Evolutionary conservation across 1,139 yeast species (phyloP).

Genomic region (Kodamaea fungicola): DNA sequence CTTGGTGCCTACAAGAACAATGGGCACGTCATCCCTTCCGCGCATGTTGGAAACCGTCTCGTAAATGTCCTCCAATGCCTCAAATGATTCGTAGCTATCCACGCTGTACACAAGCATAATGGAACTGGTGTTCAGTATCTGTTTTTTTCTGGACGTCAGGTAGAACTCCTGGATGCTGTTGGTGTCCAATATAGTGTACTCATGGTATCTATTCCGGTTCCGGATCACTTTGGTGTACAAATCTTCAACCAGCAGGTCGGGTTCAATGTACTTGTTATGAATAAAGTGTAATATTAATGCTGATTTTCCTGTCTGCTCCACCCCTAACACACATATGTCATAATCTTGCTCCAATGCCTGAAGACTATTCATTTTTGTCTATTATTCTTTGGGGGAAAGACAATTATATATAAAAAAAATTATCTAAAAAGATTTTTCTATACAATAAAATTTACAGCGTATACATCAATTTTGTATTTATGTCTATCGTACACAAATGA

Average conservation of each 20-base stretch:
- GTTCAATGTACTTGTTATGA: constrained; percentile 19
- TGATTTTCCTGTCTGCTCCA: constrained; percentile 28
- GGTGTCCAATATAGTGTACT: constrained; percentile 29
- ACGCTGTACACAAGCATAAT: constrained; percentile 33
- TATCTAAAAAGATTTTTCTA: not conserved
- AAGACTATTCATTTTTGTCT: constrained; percentile 8
- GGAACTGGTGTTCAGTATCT: constrained; percentile 28
- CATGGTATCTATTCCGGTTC: constrained; percentile 16
- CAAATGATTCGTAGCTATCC: constrained; percentile 24
- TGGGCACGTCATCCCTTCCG: constrained; percentile 14
- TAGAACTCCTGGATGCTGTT: constrained; percentile 22
- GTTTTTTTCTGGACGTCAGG: constrained; percentile 23
- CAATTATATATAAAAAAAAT: not conserved
- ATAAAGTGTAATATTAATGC: constrained; percentile 25
- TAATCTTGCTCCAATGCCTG: constrained; percentile 23
- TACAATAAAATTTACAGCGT: too few species aligned
- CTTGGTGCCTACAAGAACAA: constrained; percentile 33
- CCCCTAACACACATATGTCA: constrained; percentile 35
- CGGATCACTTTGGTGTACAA: constrained; percentile 26
- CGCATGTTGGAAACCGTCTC: constrained; percentile 18
- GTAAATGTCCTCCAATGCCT: constrained; percentile 25
- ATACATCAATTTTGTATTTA: too few species aligned
- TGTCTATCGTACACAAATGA: too few species aligned
- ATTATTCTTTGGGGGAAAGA: not conserved
- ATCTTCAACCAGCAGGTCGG: constrained; percentile 27